Evolutionary conservation across 2,329 filamentous ascomycete genomes (phyloP).

Genomic region (Pochonia chlamydosporia): DNA sequence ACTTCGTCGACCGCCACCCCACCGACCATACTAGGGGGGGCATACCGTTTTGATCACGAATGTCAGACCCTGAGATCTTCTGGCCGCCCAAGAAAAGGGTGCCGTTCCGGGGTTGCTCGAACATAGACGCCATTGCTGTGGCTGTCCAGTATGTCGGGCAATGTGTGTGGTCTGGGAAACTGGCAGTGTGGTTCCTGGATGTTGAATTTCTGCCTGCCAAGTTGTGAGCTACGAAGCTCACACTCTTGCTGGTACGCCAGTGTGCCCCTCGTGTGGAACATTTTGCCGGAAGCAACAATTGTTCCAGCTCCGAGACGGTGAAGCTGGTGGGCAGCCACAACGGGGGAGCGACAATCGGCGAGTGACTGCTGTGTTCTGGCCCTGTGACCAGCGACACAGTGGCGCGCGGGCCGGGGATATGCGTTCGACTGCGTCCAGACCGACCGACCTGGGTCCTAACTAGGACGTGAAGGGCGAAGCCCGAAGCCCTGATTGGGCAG

Average conservation of each 20-base stretch:
- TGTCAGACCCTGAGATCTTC: constrained; percentile 95
- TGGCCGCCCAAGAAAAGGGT: constrained; percentile 94
- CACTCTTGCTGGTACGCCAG: constrained; percentile 3
- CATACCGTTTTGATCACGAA: constrained; percentile 91
- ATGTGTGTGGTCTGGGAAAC: constrained; percentile 5
- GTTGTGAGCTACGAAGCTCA: constrained; percentile 13
- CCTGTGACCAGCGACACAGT: too few species aligned
- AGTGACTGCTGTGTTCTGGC: too few species aligned
- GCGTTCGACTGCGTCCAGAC: not conserved
- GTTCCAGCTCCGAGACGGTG: constrained; percentile 18
- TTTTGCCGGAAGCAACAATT: constrained; percentile 22
- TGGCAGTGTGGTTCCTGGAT: constrained; percentile 3
- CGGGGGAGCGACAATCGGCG: too few species aligned
- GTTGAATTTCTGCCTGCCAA: constrained; percentile 8
- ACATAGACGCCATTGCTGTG: constrained; percentile 79
- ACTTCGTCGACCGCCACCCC: not conserved
- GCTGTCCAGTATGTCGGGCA: constrained; percentile 13
- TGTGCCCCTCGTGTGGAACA: constrained; percentile 21
- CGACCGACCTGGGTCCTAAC: not conserved
- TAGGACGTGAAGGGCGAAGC: not conserved
- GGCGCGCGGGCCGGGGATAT: constrained; percentile 1
- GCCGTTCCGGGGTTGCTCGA: constrained; percentile 91
- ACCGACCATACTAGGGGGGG: constrained; percentile 8
- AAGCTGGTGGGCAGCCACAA: too few species aligned
- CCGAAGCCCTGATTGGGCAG: constrained; percentile 13